These are phyloP conservation scores for Magnusiomyces sp. DNA, from an alignment of 1,139 yeast genomes.

Conservation along the genomic window DNA sequence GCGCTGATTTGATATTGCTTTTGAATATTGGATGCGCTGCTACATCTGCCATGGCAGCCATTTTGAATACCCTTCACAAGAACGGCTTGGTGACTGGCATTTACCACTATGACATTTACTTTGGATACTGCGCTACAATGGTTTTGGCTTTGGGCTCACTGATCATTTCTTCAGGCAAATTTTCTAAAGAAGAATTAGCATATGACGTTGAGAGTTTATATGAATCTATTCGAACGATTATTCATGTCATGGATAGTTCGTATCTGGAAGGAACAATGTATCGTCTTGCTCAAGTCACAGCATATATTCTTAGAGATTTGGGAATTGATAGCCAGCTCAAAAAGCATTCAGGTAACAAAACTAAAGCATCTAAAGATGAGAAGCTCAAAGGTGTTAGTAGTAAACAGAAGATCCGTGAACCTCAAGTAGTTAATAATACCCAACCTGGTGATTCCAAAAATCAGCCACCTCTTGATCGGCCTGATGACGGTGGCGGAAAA, in stretches of 20 bases:
- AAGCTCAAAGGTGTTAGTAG: not conserved
- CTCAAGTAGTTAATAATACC: not conserved
- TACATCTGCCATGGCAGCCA: constrained; percentile 13
- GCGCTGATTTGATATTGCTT: constrained; percentile 7
- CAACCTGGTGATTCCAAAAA: not conserved
- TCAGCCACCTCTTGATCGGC: too few relatives aligned
- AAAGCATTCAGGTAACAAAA: not conserved
- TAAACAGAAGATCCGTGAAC: not conserved
- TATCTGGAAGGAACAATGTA: constrained; percentile 14
- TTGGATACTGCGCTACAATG: constrained; percentile 14
- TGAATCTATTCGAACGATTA: constrained; percentile 10
- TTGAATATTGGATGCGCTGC: constrained; percentile 14
- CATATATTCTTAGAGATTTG: constrained; percentile 12
- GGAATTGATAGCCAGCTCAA: constrained; percentile 6
- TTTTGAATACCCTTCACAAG: constrained; percentile 9
- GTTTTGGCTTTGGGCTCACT: constrained; percentile 13
- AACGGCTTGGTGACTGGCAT: constrained; percentile 11
- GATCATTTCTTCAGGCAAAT: constrained; percentile 11
- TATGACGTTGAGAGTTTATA: constrained; percentile 9
- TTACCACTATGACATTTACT: constrained; percentile 12
- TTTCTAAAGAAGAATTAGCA: constrained; percentile 8
- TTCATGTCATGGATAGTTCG: constrained; percentile 11
- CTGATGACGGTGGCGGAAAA: too few relatives aligned
- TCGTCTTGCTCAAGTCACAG: constrained; percentile 13
- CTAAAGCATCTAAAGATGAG: not conserved